These are phyloP conservation scores for Microdochium nivale DNA, from an alignment of 2,329 filamentous ascomycete species.

Conservation along the genomic window DNA sequence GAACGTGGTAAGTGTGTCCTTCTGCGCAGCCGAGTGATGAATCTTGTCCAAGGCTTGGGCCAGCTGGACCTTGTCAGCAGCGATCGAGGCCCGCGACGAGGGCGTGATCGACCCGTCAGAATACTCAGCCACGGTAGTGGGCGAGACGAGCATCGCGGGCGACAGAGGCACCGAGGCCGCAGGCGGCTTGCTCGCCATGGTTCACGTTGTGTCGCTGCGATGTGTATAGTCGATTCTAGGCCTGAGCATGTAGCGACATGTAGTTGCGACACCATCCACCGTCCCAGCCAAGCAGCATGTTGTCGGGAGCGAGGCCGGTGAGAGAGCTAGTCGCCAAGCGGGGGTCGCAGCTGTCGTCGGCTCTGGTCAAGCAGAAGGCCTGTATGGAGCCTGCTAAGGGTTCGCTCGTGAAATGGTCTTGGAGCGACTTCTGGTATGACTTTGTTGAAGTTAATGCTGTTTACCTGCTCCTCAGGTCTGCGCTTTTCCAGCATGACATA, in stretches of 20 bases:
- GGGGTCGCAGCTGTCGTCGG: too few relatives aligned
- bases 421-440: neutral
- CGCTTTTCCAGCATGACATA: neutral
- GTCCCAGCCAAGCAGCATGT: neutral
- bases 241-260: neutral
- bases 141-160: constrained; percentile 19
- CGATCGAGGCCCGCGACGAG: constrained; percentile 36
- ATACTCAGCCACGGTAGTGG: constrained; percentile 21
- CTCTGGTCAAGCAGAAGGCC: too few relatives aligned
- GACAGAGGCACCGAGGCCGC: constrained; percentile 22
- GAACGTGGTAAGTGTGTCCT: constrained; percentile 80
- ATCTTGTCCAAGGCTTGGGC: constrained; percentile 78
- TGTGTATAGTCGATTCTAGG: neutral
- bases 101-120: constrained; percentile 27
- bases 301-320: neutral
- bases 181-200: constrained; percentile 21
- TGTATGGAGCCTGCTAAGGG: too few relatives aligned
- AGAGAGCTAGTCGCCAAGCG: neutral
- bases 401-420: neutral
- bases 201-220: neutral
- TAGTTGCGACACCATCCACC: neutral
- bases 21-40: constrained; percentile 79
- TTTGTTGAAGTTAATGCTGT: neutral
- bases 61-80: constrained; percentile 64
- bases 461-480: neutral